A percentile compares a stretch with the other conserved stretches of the same genome.
These are phyloP conservation scores for Sphagnurus paluster DNA, from an alignment of 1,284 basidiomycete genomes.

Conservation along the genomic window DNA sequence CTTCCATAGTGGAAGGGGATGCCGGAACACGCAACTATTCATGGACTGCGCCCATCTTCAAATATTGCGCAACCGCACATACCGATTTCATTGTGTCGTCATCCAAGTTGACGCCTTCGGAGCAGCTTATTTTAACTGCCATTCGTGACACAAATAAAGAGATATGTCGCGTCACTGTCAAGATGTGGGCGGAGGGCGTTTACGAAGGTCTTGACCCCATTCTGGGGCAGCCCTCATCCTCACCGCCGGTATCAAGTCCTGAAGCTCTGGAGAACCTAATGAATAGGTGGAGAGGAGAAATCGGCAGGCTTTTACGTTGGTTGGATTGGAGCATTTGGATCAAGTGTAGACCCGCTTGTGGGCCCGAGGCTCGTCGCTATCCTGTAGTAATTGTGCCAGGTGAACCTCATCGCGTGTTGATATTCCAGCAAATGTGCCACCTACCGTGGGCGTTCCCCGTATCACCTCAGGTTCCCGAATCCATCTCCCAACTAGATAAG, in stretches of 20 bases:
- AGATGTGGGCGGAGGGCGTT: slow-evolving; percentile 43
- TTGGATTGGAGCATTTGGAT: slow-evolving; percentile 48
- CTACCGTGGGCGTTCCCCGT: slow-evolving; percentile 42
- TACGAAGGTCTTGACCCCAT: slow-evolving; percentile 30
- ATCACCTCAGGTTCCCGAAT: background rate
- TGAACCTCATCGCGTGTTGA: background rate
- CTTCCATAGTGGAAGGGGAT: background rate
- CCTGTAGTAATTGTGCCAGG: too few relatives aligned
- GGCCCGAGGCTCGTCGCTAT: slow-evolving; percentile 36
- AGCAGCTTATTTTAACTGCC: slow-evolving; percentile 17
- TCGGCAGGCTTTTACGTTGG: slow-evolving; percentile 39
- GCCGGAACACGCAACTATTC: background rate
- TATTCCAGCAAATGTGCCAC: slow-evolving; percentile 43
- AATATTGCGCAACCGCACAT: slow-evolving; percentile 10
- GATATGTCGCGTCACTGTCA: slow-evolving; percentile 46
- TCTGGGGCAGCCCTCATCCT: background rate
- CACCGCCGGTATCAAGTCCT: background rate
- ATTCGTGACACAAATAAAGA: slow-evolving; percentile 37
- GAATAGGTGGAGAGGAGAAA: slow-evolving; percentile 28
- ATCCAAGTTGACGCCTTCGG: slow-evolving; percentile 2
- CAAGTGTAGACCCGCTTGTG: slow-evolving; percentile 42
- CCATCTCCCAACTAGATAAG: slow-evolving; percentile 5
- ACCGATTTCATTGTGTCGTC: slow-evolving; percentile 3
- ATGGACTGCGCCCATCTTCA: slow-evolving; percentile 10
- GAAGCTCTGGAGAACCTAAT: slow-evolving; percentile 13